A percentile compares a stretch with the other conserved stretches of the same genome.
Conservation (phyloP, 1,284 basidiomycete species). For the Agroathelia rolfsii region DNA sequence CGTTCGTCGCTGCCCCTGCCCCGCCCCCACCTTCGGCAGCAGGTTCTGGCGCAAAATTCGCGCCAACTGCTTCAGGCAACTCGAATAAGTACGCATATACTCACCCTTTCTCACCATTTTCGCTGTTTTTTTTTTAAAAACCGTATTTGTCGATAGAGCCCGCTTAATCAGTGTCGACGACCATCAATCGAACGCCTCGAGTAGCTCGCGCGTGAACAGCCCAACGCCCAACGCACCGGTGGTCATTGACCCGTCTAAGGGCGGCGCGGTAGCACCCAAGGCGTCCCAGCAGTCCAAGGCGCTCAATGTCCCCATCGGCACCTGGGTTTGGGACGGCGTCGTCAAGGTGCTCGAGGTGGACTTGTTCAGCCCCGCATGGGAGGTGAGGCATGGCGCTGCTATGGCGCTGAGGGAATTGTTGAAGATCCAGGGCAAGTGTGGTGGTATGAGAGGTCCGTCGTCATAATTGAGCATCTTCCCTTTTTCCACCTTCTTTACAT, state of each 20-base stretch:
- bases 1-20: slow-evolving; percentile 64
- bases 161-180: slow-evolving; percentile 57
- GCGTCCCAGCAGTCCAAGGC: slow-evolving; percentile 63
- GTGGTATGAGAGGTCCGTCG: slow-evolving; percentile 65
- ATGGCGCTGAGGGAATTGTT: slow-evolving; percentile 87
- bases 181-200: slow-evolving; percentile 22
- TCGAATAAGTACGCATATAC: slow-evolving; percentile 48
- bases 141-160: slow-evolving; percentile 34
- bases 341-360: slow-evolving; percentile 78
- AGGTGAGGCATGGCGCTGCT: slow-evolving; percentile 89
- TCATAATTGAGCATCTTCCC: background rate
- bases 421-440: slow-evolving; percentile 75
- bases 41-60: slow-evolving; percentile 44
- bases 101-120: background rate
- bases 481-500: slow-evolving; percentile 5
- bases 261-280: slow-evolving; percentile 72
- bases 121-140: slow-evolving; percentile 1
- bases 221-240: slow-evolving; percentile 40
- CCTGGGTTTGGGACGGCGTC: slow-evolving; percentile 87
- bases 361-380: slow-evolving; percentile 85
- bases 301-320: slow-evolving; percentile 60
- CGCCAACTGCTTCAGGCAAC: slow-evolving; percentile 38
- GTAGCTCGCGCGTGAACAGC: slow-evolving; percentile 47
- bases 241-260: slow-evolving; percentile 67
- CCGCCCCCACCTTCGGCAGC: slow-evolving; percentile 49